Evolutionary conservation across 441 rosid genomes (phyloP).

Genomic region (Raphanus hybrid): DNA sequence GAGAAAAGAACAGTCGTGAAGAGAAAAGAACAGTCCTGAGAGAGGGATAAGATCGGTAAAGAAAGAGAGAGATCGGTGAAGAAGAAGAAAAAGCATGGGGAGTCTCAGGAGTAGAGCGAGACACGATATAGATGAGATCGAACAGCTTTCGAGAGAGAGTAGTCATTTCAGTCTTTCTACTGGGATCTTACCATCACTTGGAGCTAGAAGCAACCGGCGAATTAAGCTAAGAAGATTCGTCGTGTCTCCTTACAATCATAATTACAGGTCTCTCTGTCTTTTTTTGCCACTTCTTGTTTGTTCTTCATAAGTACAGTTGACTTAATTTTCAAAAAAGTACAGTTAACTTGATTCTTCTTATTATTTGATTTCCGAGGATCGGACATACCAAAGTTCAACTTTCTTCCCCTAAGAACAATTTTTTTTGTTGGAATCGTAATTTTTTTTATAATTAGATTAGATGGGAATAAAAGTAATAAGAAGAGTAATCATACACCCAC

Average conservation of each 20-base stretch:
- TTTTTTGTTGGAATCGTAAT: neutral
- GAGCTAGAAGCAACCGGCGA: constrained; percentile 85
- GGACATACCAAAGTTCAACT: neutral
- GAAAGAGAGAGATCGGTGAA: neutral
- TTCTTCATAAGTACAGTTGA: neutral
- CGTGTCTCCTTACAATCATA: constrained; percentile 82
- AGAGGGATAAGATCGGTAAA: neutral
- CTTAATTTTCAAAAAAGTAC: neutral
- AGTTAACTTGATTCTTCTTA: constrained; percentile 1
- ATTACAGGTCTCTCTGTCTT: constrained; percentile 61
- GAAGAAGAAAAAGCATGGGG: constrained; percentile 42
- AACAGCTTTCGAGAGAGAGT: constrained; percentile 81
- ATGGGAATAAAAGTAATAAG: neutral
- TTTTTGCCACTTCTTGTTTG: neutral
- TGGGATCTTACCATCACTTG: constrained; percentile 88
- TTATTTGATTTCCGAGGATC: constrained; percentile 5
- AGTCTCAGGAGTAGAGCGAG: constrained; percentile 43
- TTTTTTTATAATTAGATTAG: neutral
- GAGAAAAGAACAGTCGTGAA: neutral
- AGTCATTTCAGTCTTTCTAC: constrained; percentile 92
- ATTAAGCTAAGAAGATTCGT: constrained; percentile 65
- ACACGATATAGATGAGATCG: constrained; percentile 71
- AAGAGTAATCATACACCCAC: neutral
- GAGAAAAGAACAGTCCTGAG: neutral
- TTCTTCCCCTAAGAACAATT: neutral